phyloP scores from a whole-genome alignment of 495 filamentous ascomycete genomes.

The Trichoderma gamsii region DNA sequence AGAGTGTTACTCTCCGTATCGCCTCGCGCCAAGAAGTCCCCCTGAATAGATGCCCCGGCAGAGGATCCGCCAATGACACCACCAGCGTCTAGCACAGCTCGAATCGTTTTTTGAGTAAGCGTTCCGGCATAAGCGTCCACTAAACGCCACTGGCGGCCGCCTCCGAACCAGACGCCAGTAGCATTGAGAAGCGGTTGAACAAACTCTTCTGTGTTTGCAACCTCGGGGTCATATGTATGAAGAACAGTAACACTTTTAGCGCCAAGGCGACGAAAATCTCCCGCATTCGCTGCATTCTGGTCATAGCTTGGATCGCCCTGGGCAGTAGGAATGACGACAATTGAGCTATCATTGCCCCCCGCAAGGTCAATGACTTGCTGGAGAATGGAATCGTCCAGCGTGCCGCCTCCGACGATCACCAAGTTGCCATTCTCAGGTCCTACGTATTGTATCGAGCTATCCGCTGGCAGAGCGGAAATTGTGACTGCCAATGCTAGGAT shows the following conservation, averaged over 20 bases:
- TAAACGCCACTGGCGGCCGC: conserved; percentile 30
- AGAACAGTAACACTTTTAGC: conserved; percentile 29
- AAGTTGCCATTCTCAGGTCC: conserved; percentile 28
- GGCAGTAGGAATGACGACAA: conserved; percentile 40
- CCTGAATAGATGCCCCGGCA: conserved; percentile 32
- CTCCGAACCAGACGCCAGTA: conserved; percentile 29
- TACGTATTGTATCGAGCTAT: conserved; percentile 19
- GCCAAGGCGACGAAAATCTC: conserved; percentile 29
- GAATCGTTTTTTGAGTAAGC: conserved; percentile 27
- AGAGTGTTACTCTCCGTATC: conserved; percentile 29
- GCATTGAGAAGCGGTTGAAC: conserved; percentile 25
- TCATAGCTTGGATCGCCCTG: conserved; percentile 26
- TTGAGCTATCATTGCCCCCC: conserved; percentile 36
- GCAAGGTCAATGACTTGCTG: conserved; percentile 37
- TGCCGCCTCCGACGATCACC: conserved; percentile 31
- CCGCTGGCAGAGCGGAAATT: neutral
- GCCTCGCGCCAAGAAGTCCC: conserved; percentile 30
- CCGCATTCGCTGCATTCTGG: conserved; percentile 26
- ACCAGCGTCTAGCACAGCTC: conserved; percentile 27
- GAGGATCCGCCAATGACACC: conserved; percentile 30
- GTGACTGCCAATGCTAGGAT: neutral
- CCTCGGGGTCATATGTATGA: conserved; percentile 29
- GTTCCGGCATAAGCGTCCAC: conserved; percentile 34
- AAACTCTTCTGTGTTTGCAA: conserved; percentile 31
- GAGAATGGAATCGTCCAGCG: conserved; percentile 18